phyloP scores from a whole-genome alignment of 139 green algal genomes.

The Chlamydomonas schloesseri region DNA sequence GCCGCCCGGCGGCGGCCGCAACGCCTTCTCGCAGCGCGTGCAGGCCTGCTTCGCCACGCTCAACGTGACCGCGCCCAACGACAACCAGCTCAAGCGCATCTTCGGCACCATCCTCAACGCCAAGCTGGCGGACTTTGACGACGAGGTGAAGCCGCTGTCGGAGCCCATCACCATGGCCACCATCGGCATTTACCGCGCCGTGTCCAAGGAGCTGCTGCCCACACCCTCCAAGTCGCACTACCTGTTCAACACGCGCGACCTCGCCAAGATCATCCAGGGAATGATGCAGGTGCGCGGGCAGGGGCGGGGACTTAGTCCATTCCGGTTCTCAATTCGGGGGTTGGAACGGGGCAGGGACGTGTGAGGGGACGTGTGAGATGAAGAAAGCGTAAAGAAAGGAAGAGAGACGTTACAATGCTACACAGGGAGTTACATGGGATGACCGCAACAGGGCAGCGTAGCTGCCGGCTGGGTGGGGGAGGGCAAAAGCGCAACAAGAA shows the following conservation, averaged over 20 bases:
- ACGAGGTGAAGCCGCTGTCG: conserved; percentile 80
- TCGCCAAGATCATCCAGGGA: conserved; percentile 85
- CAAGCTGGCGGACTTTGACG: conserved; percentile 84
- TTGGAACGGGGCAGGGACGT: no score
- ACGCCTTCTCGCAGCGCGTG: conserved; percentile 81
- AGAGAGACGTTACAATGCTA: no score
- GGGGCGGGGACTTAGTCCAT: no score
- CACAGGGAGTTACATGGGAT: no score
- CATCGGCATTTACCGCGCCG: conserved; percentile 68
- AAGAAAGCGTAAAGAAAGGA: no score
- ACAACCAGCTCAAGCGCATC: conserved; percentile 85
- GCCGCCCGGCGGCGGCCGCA: conserved; percentile 81
- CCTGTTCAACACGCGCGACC: conserved; percentile 90
- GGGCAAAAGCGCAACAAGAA: no score
- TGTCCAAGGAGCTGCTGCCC: conserved; percentile 81
- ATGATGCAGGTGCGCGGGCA: conserved; percentile 71
- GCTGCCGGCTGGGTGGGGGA: no score
- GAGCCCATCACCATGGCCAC: conserved; percentile 76
- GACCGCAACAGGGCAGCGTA: no score
- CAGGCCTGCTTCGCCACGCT: conserved; percentile 78
- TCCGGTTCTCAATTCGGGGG: no score
- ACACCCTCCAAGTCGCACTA: conserved; percentile 88
- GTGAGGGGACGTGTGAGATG: no score
- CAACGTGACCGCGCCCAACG: conserved; percentile 80
- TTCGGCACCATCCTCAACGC: conserved; percentile 82